Percentiles rank a stretch among this genome's conserved stretches.
Conservation (phyloP, 805 yeast species). For the Cyberlindnera xylosilytica region DNA sequence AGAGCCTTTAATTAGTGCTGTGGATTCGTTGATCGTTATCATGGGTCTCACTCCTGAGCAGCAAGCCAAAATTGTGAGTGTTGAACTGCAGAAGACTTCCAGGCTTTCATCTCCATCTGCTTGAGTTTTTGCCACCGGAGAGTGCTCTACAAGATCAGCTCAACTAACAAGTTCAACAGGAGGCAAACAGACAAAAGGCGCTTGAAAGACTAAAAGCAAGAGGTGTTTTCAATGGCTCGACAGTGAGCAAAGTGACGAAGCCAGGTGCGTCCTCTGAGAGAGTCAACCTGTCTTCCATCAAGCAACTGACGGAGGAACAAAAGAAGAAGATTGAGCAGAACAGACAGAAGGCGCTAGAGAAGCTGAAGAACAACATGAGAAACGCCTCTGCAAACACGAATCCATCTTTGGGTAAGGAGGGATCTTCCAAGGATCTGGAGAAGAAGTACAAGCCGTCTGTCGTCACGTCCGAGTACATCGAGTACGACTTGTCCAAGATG, state of each 20-base stretch:
- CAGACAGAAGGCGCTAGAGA: conserved; percentile 53
- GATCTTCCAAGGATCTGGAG: neutral
- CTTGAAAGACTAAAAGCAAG: conserved; percentile 36
- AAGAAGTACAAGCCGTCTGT: conserved; percentile 40
- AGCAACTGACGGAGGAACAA: neutral
- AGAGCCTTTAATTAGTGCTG: too few relatives aligned
- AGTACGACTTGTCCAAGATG: conserved; percentile 89
- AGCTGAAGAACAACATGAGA: conserved; percentile 36
- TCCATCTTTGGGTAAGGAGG: conserved; percentile 13
- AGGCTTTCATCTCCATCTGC: too few relatives aligned
- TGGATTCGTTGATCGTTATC: too few relatives aligned
- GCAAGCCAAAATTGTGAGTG: conserved; percentile 33
- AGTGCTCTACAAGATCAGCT: neutral
- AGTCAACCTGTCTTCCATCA: neutral
- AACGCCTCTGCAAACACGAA: conserved; percentile 33
- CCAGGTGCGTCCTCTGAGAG: neutral
- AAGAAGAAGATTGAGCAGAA: conserved; percentile 1
- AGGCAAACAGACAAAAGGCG: conserved; percentile 46
- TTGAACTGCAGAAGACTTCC: too few relatives aligned
- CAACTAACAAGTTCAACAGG: neutral
- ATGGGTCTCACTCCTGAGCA: conserved; percentile 28
- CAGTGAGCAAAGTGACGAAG: neutral
- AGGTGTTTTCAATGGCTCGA: neutral
- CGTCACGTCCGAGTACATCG: conserved; percentile 65
- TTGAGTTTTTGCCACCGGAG: neutral